Conservation (phyloP, 2,329 filamentous ascomycete genomes). For the Colletotrichum filicis region DNA sequence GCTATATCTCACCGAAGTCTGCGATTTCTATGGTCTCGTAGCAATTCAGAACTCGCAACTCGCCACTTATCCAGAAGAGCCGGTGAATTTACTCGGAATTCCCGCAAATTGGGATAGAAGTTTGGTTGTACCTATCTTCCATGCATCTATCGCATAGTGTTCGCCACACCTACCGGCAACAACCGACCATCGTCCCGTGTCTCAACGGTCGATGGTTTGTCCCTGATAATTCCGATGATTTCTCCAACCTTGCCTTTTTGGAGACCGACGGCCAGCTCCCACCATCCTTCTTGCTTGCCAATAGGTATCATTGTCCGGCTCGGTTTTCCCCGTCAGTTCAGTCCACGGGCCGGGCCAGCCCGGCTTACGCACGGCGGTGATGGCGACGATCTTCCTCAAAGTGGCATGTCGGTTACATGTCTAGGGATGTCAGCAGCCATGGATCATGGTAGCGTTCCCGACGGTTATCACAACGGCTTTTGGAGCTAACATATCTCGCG, state of each 20-base stretch:
- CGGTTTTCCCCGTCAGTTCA: slow-evolving; percentile 9
- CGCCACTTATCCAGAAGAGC: background rate
- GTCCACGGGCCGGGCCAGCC: slow-evolving; percentile 27
- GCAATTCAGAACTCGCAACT: background rate
- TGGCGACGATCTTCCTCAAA: slow-evolving; percentile 16
- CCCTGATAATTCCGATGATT: slow-evolving; percentile 17
- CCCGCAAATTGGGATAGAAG: background rate
- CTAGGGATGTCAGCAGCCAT: background rate
- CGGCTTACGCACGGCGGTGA: slow-evolving; percentile 22
- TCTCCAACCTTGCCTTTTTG: slow-evolving; percentile 3
- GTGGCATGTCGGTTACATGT: slow-evolving; percentile 1
- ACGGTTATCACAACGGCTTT: background rate
- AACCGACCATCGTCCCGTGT: background rate
- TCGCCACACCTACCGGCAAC: background rate
- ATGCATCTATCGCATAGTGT: background rate
- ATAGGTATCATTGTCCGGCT: background rate
- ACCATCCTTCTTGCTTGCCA: background rate
- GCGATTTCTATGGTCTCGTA: slow-evolving; percentile 9
- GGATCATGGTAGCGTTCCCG: background rate
- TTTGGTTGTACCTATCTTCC: no score
- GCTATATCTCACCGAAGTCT: background rate
- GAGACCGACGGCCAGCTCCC: slow-evolving; percentile 10
- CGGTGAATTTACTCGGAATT: background rate
- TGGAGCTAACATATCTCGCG: background rate
- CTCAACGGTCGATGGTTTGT: background rate